Evolutionary conservation across 1,284 basidiomycete genomes (phyloP).

Genomic region (Paramarasmius palmivorus): DNA sequence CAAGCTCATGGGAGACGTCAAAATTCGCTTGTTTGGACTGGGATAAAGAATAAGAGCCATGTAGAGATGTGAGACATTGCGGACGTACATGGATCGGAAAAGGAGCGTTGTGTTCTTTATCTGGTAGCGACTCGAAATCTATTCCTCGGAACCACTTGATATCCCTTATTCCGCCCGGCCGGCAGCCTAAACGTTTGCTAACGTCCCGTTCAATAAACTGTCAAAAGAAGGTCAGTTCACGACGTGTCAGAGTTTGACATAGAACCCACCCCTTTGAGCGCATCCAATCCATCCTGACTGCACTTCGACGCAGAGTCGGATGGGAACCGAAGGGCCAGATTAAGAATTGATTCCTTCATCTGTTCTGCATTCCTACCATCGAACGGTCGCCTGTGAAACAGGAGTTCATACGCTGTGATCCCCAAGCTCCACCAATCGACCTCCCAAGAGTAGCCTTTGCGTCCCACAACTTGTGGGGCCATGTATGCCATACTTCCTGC

Average conservation of each 20-base stretch:
- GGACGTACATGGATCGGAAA: slow-evolving; percentile 88
- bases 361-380: slow-evolving; percentile 84
- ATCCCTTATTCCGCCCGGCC: slow-evolving; percentile 67
- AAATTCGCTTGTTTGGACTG: slow-evolving; percentile 95
- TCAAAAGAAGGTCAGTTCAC: slow-evolving; percentile 20
- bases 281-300: slow-evolving; percentile 42
- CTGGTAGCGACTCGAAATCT: slow-evolving; percentile 79
- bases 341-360: slow-evolving; percentile 81
- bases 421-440: slow-evolving; percentile 97
- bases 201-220: slow-evolving; percentile 88
- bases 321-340: slow-evolving; percentile 66
- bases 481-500: slow-evolving; percentile 99
- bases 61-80: not conserved
- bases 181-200: slow-evolving; percentile 81
- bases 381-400: slow-evolving; percentile 89
- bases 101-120: slow-evolving; percentile 78
- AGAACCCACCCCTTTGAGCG: slow-evolving; percentile 50
- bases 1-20: slow-evolving; percentile 95
- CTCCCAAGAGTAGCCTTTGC: slow-evolving; percentile 83
- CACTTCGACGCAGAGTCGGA: slow-evolving; percentile 48
- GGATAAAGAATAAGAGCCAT: slow-evolving; percentile 1
- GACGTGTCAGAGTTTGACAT: slow-evolving; percentile 2
- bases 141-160: slow-evolving; percentile 85
- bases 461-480: slow-evolving; percentile 88
- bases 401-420: slow-evolving; percentile 84